Base-by-base conservation (phyloP, 2,329 filamentous ascomycete species). In the Neurospora sp. region DNA sequence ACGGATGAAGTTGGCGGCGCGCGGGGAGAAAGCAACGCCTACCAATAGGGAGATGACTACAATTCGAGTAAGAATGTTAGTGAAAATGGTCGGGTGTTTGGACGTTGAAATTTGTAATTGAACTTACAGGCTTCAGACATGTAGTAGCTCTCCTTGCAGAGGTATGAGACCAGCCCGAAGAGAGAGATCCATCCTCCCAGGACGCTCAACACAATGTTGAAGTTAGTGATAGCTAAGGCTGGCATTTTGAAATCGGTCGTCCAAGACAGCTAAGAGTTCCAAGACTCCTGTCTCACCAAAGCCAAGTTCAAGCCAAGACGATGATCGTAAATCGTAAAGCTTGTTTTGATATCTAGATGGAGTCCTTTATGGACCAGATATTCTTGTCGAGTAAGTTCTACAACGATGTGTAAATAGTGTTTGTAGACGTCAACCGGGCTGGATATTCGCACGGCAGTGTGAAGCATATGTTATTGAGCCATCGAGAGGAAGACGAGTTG, bases 131-230 rank as follows among this genome's bases (percentile, higher is more conserved):
- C 92, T 85, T 97, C 94, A 1, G 93, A 97, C 0, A 97, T 85
- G 78, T 97, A 97, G 77, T 92, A 95, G 70, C 89, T 91, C 81
- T 97, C 94, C 78, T 97, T 97, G 77, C 92, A 85, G 19, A 97
- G 85, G 77, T 93, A 97, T 0, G 93, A 97, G 0, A 97, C 92
- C 62, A 97, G 82, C 3, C 93, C 93, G 77, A 97, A 97, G n/a
- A 96, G 74, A 0, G 92, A 93, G 72, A 97, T 89, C 81, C 96
- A 97, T 1, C 92, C 94, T 15, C 94, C 94, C 12, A 97, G 81
- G 8, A 92, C 87, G 68, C 91, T 90, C 77, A 92, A 89, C 69
- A 93, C 87, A 73, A 96, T 91, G 80, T 97, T 96, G 84, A 97
- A 97, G 78, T 93, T 91, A 73, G 86, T 89, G 40, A 79, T 66